phyloP scores from a whole-genome alignment of 2,329 filamentous ascomycete species.

The Phyllosticta citriasiana region DNA sequence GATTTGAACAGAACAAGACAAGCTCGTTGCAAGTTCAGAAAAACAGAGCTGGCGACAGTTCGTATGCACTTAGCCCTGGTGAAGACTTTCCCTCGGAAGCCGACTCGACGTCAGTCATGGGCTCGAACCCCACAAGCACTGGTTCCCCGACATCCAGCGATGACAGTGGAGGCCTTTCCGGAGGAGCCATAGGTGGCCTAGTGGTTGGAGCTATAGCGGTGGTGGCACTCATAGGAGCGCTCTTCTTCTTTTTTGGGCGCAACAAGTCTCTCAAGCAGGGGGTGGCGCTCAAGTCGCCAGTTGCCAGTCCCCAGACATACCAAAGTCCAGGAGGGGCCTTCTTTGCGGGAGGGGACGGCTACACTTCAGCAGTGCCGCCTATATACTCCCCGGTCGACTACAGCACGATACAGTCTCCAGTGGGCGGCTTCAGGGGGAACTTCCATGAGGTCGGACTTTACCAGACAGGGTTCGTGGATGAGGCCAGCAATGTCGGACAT shows the following conservation, averaged over 20 bases:
- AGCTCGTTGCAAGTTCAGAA: conserved; percentile 5
- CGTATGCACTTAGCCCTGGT: conserved; percentile 25
- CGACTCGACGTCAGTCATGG: conserved; percentile 2
- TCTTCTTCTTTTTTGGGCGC: conserved; percentile 55
- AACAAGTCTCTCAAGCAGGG: conserved; percentile 11
- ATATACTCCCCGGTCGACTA: conserved; percentile 3
- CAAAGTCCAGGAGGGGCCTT: conserved; percentile 4
- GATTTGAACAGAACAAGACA: conserved; percentile 4
- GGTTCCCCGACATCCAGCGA: not conserved
- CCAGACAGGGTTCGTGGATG: not conserved
- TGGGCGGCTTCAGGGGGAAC: not conserved
- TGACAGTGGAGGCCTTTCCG: conserved; percentile 19
- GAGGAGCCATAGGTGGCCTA: conserved; percentile 39
- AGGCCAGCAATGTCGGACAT: not conserved
- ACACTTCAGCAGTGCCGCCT: not conserved
- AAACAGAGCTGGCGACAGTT: conserved; percentile 16
- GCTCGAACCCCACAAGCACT: not conserved
- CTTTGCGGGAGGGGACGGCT: not conserved
- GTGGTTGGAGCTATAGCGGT: conserved; percentile 55
- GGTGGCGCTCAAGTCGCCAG: not conserved
- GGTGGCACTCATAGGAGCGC: conserved; percentile 48
- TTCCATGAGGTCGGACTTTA: conserved; percentile 9
- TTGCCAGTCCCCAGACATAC: conserved; percentile 3
- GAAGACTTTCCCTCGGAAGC: conserved; percentile 29
- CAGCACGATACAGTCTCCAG: not conserved